Base-by-base conservation (phyloP, 805 yeast genomes). In the Grigorovia humatica region DNA sequence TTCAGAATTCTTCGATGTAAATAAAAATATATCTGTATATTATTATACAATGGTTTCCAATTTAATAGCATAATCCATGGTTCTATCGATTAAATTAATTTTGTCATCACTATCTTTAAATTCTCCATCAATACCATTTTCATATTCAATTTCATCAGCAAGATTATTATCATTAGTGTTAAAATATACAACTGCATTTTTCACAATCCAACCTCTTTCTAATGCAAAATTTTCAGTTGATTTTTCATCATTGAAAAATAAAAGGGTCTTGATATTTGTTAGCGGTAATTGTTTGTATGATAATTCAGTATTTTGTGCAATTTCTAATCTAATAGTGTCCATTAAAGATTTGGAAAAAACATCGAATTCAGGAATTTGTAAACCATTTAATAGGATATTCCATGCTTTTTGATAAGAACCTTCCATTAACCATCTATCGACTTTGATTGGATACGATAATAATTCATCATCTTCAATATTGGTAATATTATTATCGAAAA, bases 341-440 rank as follows among this genome's bases (percentile, higher is more conserved):
- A 84, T 78, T 64, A 90, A 75, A 19, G 85, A 82, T 52, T 78
- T 82, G 53, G 88, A 85, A 68, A 91, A 87, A 47, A 87, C 76
- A 53, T 78, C 78, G 67, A 82, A 90, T 67, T 93, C 98, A 52
- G 81, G 79, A 57, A 83, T 81, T 46, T 61, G 65, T 49, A 55
- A 58, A 8, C 65, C 71, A 51, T 57, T 59, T 59, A 60, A 63
- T 70, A 85, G 76, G 51, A 86, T 76, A 59, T 80, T 83, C 85
- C 93, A 86, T 46, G 90, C 91, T 68, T 87, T 87, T 68, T 88
- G 93, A 69, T 90, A 93, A 57, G 91, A 85, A 44, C 99, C 99
- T 70, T 93, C 98, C 84, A 91, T 88, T 57, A 93, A 78, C 85
- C 95, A 88, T 57, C 87, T 82, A 67, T 93, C 98, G 60, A 93